Base-by-base conservation (phyloP, 164 flowering plant genomes). In the Buxus sempervirens region DNA sequence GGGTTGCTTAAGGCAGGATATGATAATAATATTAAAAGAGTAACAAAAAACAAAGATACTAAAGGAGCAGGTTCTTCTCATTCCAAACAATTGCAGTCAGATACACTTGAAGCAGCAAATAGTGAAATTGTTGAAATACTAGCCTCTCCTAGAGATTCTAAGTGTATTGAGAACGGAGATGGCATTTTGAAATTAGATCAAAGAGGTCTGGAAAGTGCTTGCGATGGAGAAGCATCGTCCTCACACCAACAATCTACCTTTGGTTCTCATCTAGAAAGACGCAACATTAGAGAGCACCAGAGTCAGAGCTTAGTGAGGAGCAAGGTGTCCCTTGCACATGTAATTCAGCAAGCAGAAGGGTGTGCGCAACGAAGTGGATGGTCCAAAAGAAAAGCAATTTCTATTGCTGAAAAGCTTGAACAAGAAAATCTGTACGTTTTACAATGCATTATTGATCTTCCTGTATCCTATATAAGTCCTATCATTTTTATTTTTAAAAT, bases 341-440 rank as follows among this genome's bases (percentile, higher is more conserved):
- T 96, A 41, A 87, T 96, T 77, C 95, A 89, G 72, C 96, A 90
- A 70, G 89, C 94, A 59, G 98, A 91, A 80, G 92, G 93, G 76
- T 80, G 80, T 64, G 58, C 88, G 28, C 87, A 82, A 58, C 83
- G 71, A 45, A 78, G 64, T 74, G 89, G 86, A 60, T 90, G 96
- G 94, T 81, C 98, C 26, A 88, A 76, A 69, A 83, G 88, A 56
- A 93, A 91, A 79, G 93, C 93, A 28, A 87, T 93, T 65, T 96
- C 97, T 38, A 93, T 93, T 60, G 96, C 99, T 57, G 96, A 92
- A 77, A 92, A 89, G 83, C 96, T 90, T 60, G 97, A 92, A 72
- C 93, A 89, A 75, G 97, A 90, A 70, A 95, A 92, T 77, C 75
- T 92, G 99, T 96, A 84, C 5, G 98, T 82, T 54, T 56, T 70